Evolutionary conservation across 805 yeast species (phyloP).

Genomic region (Blastobotrys attinorum): DNA sequence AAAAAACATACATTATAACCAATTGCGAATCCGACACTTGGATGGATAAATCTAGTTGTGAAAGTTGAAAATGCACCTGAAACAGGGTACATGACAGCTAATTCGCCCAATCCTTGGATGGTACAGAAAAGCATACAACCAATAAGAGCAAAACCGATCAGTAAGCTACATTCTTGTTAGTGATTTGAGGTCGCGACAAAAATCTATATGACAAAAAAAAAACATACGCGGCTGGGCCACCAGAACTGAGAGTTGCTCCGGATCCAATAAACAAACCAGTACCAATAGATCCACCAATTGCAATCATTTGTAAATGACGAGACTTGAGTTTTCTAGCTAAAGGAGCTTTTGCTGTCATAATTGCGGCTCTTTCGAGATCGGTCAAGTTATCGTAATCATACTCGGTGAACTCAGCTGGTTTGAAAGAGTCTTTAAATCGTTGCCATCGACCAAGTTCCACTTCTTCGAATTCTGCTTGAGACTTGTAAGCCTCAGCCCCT

Average conservation of each 20-base stretch:
- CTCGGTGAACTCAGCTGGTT: constrained; percentile 20
- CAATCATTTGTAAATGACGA: constrained; percentile 51
- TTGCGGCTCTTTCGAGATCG: constrained; percentile 32
- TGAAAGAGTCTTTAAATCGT: constrained; percentile 38
- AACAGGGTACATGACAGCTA: constrained; percentile 53
- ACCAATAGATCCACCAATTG: constrained; percentile 73
- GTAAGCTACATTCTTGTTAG: too few relatives aligned
- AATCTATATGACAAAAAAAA: too few relatives aligned
- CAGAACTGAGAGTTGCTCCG: constrained; percentile 44
- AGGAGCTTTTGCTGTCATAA: constrained; percentile 47
- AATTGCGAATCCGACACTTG: constrained; percentile 57
- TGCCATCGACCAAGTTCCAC: constrained; percentile 13
- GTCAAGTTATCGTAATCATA: constrained; percentile 24
- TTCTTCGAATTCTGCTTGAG: not conserved
- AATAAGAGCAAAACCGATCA: constrained; percentile 52
- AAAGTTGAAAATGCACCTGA: constrained; percentile 48
- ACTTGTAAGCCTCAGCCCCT: not conserved
- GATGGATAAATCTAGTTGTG: constrained; percentile 51
- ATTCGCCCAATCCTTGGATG: constrained; percentile 58
- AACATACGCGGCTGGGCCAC: constrained; percentile 63
- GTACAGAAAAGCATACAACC: constrained; percentile 56
- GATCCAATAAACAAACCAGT: constrained; percentile 66
- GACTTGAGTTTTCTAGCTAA: constrained; percentile 36
- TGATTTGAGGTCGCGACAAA: too few relatives aligned
- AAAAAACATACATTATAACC: too few relatives aligned